A percentile compares a stretch with the other conserved stretches of the same genome.
phyloP scores from a whole-genome alignment of 345 rosid species.

The Firmiana major region DNA sequence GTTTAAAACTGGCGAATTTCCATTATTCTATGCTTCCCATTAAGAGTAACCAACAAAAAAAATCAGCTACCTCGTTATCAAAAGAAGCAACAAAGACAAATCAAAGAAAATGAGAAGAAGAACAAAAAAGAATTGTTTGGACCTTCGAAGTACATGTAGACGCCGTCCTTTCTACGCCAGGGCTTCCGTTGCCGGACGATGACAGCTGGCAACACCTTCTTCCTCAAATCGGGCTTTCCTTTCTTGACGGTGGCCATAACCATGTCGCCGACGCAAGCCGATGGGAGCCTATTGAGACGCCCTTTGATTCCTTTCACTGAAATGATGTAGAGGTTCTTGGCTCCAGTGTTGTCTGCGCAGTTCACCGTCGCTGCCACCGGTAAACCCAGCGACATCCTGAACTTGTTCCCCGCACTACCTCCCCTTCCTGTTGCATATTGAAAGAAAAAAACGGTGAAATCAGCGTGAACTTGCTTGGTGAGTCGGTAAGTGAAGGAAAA shows the following conservation, averaged over 20 bases:
- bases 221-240: slow-evolving; percentile 90
- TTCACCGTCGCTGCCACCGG: slow-evolving; percentile 72
- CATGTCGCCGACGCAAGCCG: slow-evolving; percentile 94
- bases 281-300: slow-evolving; percentile 74
- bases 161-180: slow-evolving; percentile 96
- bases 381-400: slow-evolving; percentile 80
- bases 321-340: slow-evolving; percentile 83
- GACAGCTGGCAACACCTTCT: slow-evolving; percentile 93
- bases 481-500: not conserved
- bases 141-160: slow-evolving; percentile 97
- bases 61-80: slow-evolving; percentile 8
- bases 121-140: not conserved
- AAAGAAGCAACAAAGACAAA: slow-evolving; percentile 13
- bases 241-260: slow-evolving; percentile 97
- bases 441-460: not conserved
- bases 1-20: slow-evolving; percentile 21
- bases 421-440: slow-evolving; percentile 41
- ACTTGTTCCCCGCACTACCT: slow-evolving; percentile 67
- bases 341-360: slow-evolving; percentile 74
- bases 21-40: slow-evolving; percentile 20
- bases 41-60: not conserved
- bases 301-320: slow-evolving; percentile 94
- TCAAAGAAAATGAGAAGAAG: not conserved
- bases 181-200: slow-evolving; percentile 94
- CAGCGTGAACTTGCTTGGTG: not conserved